phyloP scores from a whole-genome alignment of 2,329 filamentous ascomycete genomes.

The Leptographium radiaticola region DNA sequence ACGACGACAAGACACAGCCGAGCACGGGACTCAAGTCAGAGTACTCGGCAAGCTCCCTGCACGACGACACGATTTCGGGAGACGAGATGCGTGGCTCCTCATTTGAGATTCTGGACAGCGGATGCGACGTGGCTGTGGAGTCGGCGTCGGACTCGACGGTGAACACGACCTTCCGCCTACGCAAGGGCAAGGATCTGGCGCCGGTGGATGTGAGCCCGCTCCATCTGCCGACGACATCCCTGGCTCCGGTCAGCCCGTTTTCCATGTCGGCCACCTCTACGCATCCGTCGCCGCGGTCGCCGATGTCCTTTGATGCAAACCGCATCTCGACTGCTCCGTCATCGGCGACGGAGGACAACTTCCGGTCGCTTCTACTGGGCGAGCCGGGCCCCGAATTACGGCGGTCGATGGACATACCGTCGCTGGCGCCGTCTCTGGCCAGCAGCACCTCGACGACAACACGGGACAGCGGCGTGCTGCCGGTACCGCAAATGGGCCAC shows the following conservation, averaged over 20 bases:
- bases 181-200: conserved; percentile 30
- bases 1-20: conserved; percentile 22
- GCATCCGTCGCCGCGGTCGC: conserved; percentile 55
- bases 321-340: conserved; percentile 65
- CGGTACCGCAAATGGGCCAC: conserved; percentile 24
- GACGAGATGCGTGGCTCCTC: conserved; percentile 24
- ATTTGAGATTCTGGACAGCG: conserved; percentile 8
- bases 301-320: conserved; percentile 57
- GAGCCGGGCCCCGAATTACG: conserved; percentile 62
- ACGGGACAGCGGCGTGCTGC: conserved; percentile 44
- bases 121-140: conserved; percentile 12
- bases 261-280: conserved; percentile 47
- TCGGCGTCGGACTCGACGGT: conserved; percentile 27
- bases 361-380: conserved; percentile 58
- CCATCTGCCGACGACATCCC: conserved; percentile 24
- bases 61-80: conserved; percentile 37
- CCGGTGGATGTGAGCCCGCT: conserved; percentile 37
- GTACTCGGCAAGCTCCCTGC: conserved; percentile 34
- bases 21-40: conserved; percentile 31
- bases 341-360: conserved; percentile 54
- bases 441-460: conserved; percentile 70
- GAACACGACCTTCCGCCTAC: conserved; percentile 30
- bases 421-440: conserved; percentile 58
- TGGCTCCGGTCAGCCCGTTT: conserved; percentile 48
- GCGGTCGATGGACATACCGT: conserved; percentile 58